These are phyloP conservation scores for Pyracantha coccinea DNA, from an alignment of 331 rosid species.

Conservation along the genomic window DNA sequence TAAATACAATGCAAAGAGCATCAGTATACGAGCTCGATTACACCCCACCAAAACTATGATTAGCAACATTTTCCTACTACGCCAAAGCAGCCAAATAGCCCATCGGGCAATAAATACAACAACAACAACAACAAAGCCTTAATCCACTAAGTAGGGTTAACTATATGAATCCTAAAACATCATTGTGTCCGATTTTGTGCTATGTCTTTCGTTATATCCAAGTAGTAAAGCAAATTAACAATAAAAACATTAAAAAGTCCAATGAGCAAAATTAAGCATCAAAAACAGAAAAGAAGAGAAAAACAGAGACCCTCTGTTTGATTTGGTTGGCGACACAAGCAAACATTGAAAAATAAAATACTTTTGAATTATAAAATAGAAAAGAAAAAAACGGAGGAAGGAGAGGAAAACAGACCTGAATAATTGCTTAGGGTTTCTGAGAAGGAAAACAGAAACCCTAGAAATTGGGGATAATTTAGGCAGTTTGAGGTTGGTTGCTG, in stretches of 20 bases:
- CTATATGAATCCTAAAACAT: too few species aligned
- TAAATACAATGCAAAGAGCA: not conserved
- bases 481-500: not conserved
- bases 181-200: too few species aligned
- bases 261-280: not conserved
- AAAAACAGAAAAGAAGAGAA: not conserved
- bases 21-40: not conserved
- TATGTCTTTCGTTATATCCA: too few species aligned
- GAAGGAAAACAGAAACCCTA: constrained; percentile 28
- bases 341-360: not conserved
- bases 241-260: not conserved
- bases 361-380: too few species aligned
- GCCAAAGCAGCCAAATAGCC: not conserved
- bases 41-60: not conserved
- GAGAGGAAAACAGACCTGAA: constrained; percentile 33
- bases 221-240: not conserved
- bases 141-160: too few species aligned
- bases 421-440: constrained; percentile 14
- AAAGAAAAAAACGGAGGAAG: not conserved
- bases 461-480: constrained; percentile 19
- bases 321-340: not conserved
- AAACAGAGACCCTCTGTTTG: not conserved
- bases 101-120: not conserved
- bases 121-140: not conserved
- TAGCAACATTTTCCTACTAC: not conserved